Evolutionary conservation across 2,329 filamentous ascomycete species (phyloP).

Genomic region (Penicillium sp.): DNA sequence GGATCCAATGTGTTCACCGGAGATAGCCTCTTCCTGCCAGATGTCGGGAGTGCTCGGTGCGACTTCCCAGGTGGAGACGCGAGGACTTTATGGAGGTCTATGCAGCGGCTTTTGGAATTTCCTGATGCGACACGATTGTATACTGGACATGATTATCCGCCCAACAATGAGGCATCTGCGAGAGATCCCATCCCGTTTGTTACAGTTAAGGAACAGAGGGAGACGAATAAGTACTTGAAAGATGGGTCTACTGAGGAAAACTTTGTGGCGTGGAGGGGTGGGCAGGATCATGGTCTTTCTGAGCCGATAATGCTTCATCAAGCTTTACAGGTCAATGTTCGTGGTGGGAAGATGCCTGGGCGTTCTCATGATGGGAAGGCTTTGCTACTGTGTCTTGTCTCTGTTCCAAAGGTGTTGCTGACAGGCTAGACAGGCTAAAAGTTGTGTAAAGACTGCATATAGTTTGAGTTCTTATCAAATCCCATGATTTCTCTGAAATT

Average conservation of each 20-base stretch:
- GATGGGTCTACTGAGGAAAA: slow-evolving; percentile 26
- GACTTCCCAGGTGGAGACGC: slow-evolving; percentile 56
- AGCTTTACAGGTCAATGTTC: slow-evolving; percentile 42
- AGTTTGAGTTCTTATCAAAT: too few relatives aligned
- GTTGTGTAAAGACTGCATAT: neutral
- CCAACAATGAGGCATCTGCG: slow-evolving; percentile 16
- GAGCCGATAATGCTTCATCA: slow-evolving; percentile 39
- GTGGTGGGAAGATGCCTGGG: slow-evolving; percentile 37
- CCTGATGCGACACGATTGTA: slow-evolving; percentile 49
- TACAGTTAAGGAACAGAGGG: slow-evolving; percentile 37
- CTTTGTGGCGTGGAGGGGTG: slow-evolving; percentile 33
- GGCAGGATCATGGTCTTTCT: slow-evolving; percentile 31
- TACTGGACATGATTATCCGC: slow-evolving; percentile 54
- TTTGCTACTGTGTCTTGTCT: slow-evolving; percentile 13
- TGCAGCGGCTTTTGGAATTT: slow-evolving; percentile 43
- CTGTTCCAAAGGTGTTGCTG: slow-evolving; percentile 13
- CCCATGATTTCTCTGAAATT: too few relatives aligned
- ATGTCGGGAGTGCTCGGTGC: slow-evolving; percentile 53
- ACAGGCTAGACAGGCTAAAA: neutral
- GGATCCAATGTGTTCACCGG: slow-evolving; percentile 52
- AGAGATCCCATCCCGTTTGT: slow-evolving; percentile 25
- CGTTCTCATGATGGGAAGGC: slow-evolving; percentile 12
- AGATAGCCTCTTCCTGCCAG: slow-evolving; percentile 54
- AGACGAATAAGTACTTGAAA: slow-evolving; percentile 37
- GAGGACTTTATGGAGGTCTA: slow-evolving; percentile 45